A percentile compares a stretch with the other conserved stretches of the same genome.
phyloP scores from a whole-genome alignment of 805 yeast species.

The Dipodascopsis uninucleata region DNA sequence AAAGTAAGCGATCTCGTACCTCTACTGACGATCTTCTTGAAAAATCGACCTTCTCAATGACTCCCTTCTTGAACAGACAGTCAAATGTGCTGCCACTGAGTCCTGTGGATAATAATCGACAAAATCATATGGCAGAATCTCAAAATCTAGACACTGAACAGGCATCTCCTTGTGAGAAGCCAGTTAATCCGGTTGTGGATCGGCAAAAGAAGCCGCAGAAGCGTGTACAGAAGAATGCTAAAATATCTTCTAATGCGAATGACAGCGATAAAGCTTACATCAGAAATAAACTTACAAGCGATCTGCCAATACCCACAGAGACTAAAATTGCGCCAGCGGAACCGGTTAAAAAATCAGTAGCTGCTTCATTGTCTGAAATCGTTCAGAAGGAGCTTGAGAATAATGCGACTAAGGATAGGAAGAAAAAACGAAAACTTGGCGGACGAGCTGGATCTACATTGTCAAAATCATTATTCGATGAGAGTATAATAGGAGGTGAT shows the following conservation, averaged over 20 bases:
- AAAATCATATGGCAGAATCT: background rate
- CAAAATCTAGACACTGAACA: background rate
- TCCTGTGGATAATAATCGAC: conserved; percentile 10
- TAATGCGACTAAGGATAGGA: conserved; percentile 9
- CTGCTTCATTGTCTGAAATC: conserved; percentile 18
- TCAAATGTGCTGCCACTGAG: conserved; percentile 9
- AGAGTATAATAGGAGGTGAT: background rate
- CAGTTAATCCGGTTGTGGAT: background rate
- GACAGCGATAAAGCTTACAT: background rate
- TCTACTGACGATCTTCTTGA: conserved; percentile 10
- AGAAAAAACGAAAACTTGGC: conserved; percentile 21
- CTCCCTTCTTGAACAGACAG: conserved; percentile 19
- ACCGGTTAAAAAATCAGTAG: background rate
- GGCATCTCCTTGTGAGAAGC: no score
- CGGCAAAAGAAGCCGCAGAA: background rate
- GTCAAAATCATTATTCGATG: conserved; percentile 17
- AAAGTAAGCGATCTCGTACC: background rate
- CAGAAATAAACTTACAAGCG: background rate
- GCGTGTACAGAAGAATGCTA: background rate
- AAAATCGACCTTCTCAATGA: conserved; percentile 23
- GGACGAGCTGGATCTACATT: background rate
- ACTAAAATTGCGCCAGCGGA: background rate
- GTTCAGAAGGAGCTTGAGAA: conserved; percentile 12
- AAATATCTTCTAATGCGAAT: background rate
- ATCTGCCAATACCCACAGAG: background rate